These are phyloP conservation scores for Mercurialis annua DNA, from an alignment of 345 rosid species.

Conservation along the genomic window DNA sequence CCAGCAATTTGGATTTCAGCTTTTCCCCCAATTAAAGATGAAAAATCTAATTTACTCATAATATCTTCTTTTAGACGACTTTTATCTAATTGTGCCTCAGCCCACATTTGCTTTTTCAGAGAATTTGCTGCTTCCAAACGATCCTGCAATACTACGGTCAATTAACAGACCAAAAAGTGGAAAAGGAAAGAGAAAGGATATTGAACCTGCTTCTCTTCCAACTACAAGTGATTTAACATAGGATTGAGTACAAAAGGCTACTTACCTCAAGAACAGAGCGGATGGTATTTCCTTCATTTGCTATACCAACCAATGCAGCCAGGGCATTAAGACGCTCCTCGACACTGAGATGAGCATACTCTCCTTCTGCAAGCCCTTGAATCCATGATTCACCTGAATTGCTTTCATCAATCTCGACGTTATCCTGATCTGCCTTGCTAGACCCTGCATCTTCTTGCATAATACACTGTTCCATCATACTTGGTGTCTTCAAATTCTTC, in stretches of 20 bases:
- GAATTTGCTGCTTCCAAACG: conserved; percentile 97
- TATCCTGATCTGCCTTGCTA: conserved; percentile 41
- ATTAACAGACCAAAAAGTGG: conserved; percentile 6
- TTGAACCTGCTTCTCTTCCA: conserved; percentile 1
- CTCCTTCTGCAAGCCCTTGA: conserved; percentile 93
- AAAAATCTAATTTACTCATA: conserved; percentile 49
- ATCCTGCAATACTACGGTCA: conserved; percentile 53
- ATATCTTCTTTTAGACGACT: conserved; percentile 75
- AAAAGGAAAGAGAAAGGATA: not conserved
- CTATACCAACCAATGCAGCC: conserved; percentile 74
- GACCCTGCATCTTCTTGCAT: conserved; percentile 33
- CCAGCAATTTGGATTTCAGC: conserved; percentile 43
- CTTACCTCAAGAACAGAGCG: conserved; percentile 91
- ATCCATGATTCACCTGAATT: conserved; percentile 82
- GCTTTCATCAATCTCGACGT: conserved; percentile 72
- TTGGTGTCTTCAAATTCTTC: conserved; percentile 35
- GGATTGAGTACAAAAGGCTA: conserved; percentile 9
- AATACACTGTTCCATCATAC: conserved; percentile 33
- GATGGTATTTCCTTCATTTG: conserved; percentile 91
- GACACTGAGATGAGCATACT: conserved; percentile 87
- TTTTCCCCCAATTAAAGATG: conserved; percentile 43
- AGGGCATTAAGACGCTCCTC: conserved; percentile 94
- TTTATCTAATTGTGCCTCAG: conserved; percentile 90
- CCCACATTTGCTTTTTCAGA: conserved; percentile 99
- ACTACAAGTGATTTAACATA: conserved; percentile 11